These are phyloP conservation scores for Gynostemma pentaphyllum DNA, from an alignment of 306 rosid species.

Conservation along the genomic window DNA sequence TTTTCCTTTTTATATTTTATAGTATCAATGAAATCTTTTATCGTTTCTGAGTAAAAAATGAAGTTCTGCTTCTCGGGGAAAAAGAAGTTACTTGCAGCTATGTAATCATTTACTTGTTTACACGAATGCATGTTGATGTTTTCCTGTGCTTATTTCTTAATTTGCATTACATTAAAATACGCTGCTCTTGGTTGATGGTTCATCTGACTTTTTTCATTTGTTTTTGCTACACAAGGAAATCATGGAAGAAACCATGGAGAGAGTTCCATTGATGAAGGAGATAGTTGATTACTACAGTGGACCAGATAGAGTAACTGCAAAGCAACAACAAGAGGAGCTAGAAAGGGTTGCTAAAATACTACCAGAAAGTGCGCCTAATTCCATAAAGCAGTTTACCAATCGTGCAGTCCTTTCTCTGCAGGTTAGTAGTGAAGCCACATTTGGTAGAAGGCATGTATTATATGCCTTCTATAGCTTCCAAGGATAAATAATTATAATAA, in stretches of 20 bases:
- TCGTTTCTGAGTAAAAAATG: too few species aligned
- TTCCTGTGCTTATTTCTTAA: background rate
- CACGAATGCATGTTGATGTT: background rate
- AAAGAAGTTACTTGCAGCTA: too few species aligned
- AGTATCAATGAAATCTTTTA: too few species aligned
- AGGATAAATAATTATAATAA: too few species aligned
- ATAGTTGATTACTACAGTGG: constrained; percentile 86
- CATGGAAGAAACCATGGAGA: constrained; percentile 65
- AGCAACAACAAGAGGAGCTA: constrained; percentile 60
- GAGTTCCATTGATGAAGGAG: constrained; percentile 67
- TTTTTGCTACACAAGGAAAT: constrained; percentile 45
- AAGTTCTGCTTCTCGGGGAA: too few species aligned
- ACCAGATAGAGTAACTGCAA: constrained; percentile 83
- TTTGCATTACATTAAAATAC: background rate
- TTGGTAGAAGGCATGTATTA: constrained; percentile 10
- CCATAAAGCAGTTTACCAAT: constrained; percentile 65
- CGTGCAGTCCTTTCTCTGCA: constrained; percentile 78
- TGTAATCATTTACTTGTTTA: background rate
- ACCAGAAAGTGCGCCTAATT: constrained; percentile 56
- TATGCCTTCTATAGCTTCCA: too few species aligned
- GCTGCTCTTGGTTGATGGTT: background rate
- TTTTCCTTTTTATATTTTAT: too few species aligned
- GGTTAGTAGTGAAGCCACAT: constrained; percentile 37
- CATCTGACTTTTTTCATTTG: constrained; percentile 14
- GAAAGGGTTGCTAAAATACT: constrained; percentile 81